phyloP scores from a whole-genome alignment of 1,284 basidiomycete species.

The Mycena sp. region DNA sequence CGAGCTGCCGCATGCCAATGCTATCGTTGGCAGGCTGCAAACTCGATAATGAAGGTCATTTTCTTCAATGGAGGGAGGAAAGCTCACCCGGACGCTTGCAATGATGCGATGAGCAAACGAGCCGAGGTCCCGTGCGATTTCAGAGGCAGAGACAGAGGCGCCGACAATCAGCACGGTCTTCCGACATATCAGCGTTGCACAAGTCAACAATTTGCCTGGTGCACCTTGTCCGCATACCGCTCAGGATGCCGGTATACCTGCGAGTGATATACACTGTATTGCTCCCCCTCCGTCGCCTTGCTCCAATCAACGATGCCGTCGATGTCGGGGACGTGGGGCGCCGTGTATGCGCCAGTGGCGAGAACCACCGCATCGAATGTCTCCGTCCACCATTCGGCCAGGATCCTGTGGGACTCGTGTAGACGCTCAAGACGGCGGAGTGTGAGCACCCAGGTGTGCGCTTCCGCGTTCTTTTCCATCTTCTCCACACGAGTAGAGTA shows the following conservation, averaged over 20 bases:
- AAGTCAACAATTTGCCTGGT: too few relatives aligned
- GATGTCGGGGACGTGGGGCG: slow-evolving; percentile 29
- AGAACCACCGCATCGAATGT: slow-evolving; percentile 31
- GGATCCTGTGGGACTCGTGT: slow-evolving; percentile 20
- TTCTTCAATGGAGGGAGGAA: background rate
- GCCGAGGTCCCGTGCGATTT: slow-evolving; percentile 30
- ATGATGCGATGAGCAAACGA: slow-evolving; percentile 24
- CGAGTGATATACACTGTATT: slow-evolving; percentile 29
- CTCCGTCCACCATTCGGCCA: slow-evolving; percentile 32
- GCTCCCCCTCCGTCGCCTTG: background rate
- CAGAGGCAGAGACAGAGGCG: slow-evolving; percentile 17
- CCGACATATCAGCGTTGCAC: background rate
- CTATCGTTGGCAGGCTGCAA: background rate
- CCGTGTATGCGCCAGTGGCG: slow-evolving; percentile 26
- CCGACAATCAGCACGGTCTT: background rate
- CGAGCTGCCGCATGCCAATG: slow-evolving; percentile 12
- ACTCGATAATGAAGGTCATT: background rate
- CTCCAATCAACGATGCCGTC: slow-evolving; percentile 28
- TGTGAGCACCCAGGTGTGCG: slow-evolving; percentile 31
- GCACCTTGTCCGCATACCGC: slow-evolving; percentile 27
- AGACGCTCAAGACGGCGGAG: slow-evolving; percentile 29
- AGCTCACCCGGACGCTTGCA: slow-evolving; percentile 21
- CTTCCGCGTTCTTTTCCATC: slow-evolving; percentile 24
- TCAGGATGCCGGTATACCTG: slow-evolving; percentile 26
- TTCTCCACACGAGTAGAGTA: slow-evolving; percentile 37